Base-by-base conservation (phyloP, 768 basidiomycete genomes). In the Suillus subluteus region DNA sequence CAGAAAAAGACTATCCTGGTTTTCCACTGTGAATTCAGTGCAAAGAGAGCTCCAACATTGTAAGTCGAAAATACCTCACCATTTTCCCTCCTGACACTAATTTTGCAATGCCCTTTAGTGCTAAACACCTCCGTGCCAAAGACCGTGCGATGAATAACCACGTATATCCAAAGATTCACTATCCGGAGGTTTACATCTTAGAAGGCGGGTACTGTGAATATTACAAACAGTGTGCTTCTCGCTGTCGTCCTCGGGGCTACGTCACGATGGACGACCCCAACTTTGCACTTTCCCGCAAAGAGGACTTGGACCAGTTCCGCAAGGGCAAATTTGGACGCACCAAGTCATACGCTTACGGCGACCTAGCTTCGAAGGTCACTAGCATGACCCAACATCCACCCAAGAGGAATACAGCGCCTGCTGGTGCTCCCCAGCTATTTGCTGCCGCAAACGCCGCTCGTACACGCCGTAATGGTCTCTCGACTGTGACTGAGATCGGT, bases 11-110 rank as follows among this genome's bases (percentile, higher is more conserved):
- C 91, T 1, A 81, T 99, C 40, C 79, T 99, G 50, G 85, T 99
- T 56, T 99, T 99, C 84, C 98, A 99, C 75, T 99, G 98, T 82
- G 98, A 99, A 79, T 98, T 98, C 75, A 96, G 94, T 69, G 91
- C 87, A 21, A 98, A 98, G 79, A 85, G 98, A 52, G 98, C 96
- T 1, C 98, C 98, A 2, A 97, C 97, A 11, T 95, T 97, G 96
- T 96, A 76, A 80, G 88, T 84, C 62, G 21, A 21, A 41, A 21
- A 18, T 43, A 26, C 41, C 30, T 32, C 26, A 1, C 18, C 5
- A 4, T 65, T 64, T 52, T 52, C 30, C 54, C 55, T 13, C 54
- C 65, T 16, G 32, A 5, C 23, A 23, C 32, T 8, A 40, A 43
- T 52, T 43, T 62, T 72, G 44, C 73, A 46, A 58, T 41, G 15